These are phyloP conservation scores for Crassisporium funariophilum DNA, from an alignment of 768 basidiomycete genomes.

Conservation along the genomic window DNA sequence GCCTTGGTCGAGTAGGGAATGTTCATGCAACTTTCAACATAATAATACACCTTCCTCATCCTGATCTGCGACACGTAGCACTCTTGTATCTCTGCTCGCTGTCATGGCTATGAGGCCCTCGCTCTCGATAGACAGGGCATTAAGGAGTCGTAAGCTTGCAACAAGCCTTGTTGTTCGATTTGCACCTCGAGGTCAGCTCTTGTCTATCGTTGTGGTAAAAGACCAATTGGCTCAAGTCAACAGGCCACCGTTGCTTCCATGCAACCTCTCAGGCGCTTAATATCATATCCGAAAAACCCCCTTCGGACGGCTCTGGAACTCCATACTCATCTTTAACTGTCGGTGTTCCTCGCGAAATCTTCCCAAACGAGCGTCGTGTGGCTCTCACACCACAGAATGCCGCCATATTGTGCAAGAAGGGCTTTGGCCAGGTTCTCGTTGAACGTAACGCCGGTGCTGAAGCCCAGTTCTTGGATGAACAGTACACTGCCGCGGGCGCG, in stretches of 20 bases:
- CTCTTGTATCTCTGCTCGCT: too few relatives aligned
- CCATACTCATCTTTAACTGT: constrained; percentile 76
- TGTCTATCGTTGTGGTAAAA: background rate
- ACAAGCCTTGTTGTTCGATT: constrained; percentile 12
- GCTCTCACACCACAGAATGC: constrained; percentile 82
- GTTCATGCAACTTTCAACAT: constrained; percentile 14
- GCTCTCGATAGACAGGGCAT: constrained; percentile 27
- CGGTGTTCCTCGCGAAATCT: constrained; percentile 78
- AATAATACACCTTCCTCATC: constrained; percentile 9
- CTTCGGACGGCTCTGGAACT: constrained; percentile 34
- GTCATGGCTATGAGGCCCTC: constrained; percentile 35
- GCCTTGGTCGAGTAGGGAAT: too few relatives aligned
- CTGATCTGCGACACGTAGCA: constrained; percentile 15
- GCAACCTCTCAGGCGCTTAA: constrained; percentile 27
- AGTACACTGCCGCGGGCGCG: constrained; percentile 79
- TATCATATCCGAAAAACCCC: constrained; percentile 29
- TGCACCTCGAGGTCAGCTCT: constrained; percentile 15
- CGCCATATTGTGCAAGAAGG: constrained; percentile 77
- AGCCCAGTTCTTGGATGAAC: constrained; percentile 81
- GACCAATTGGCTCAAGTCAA: background rate
- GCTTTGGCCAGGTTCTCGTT: constrained; percentile 72
- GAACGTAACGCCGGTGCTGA: constrained; percentile 70
- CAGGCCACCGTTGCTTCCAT: constrained; percentile 38
- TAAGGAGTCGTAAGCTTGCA: constrained; percentile 23
- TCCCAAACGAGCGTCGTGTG: constrained; percentile 78